These are phyloP conservation scores for Fusarium agapanthi DNA, from an alignment of 2,329 filamentous ascomycete species.

Conservation along the genomic window DNA sequence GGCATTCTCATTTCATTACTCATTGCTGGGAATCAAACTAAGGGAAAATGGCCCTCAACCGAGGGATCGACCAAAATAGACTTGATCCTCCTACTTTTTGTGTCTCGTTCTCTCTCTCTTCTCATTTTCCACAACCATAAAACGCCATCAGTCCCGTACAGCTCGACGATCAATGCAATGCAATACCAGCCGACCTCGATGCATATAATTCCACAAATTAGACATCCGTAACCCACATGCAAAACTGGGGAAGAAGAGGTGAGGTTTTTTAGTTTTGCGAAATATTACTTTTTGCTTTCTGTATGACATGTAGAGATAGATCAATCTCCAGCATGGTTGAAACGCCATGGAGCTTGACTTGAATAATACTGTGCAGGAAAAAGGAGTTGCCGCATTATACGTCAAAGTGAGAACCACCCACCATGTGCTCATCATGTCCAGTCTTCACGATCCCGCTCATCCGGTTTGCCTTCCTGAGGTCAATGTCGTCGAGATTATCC, in stretches of 20 bases:
- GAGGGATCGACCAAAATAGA: constrained; percentile 3
- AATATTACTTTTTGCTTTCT: constrained; percentile 43
- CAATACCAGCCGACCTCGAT: constrained; percentile 42
- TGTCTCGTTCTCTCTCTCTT: constrained; percentile 4
- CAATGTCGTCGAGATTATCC: constrained; percentile 66
- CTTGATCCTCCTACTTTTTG: constrained; percentile 10
- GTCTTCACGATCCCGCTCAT: constrained; percentile 72
- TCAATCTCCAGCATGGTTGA: constrained; percentile 38
- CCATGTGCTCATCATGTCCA: constrained; percentile 69
- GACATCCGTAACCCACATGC: constrained; percentile 40
- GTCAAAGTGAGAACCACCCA: constrained; percentile 70
- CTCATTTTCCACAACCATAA: constrained; percentile 39
- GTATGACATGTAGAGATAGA: constrained; percentile 37
- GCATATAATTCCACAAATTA: constrained; percentile 49
- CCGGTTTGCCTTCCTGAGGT: constrained; percentile 61
- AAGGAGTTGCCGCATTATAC: constrained; percentile 54
- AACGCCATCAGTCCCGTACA: constrained; percentile 44
- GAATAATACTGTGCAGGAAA: constrained; percentile 26
- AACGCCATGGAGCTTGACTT: constrained; percentile 37
- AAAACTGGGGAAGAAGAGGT: constrained; percentile 16
- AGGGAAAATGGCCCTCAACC: constrained; percentile 10
- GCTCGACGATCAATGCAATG: constrained; percentile 43
- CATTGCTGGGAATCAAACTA: constrained; percentile 32
- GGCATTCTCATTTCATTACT: constrained; percentile 38
- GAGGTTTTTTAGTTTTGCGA: constrained; percentile 30